Percentiles rank a stretch among this genome's conserved stretches.
These are phyloP conservation scores for Geotrichum fermentans DNA, from an alignment of 1,139 yeast species.

Conservation along the genomic window DNA sequence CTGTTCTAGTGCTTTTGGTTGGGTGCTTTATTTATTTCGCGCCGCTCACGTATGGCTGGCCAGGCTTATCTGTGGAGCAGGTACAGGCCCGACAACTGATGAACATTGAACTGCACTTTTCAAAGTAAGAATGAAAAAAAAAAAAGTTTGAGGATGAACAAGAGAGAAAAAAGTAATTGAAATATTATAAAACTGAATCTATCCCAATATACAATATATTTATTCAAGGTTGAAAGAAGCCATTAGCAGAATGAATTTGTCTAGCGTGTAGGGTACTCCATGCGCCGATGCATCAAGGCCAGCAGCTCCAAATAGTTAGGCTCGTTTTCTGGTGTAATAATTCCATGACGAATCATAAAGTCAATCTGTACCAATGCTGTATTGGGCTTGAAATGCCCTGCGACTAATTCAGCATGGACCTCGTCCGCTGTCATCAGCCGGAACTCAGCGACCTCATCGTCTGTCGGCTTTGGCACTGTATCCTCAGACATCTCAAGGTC, in stretches of 20 bases:
- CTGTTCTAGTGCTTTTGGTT: conserved; percentile 47
- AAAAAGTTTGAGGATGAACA: too few species aligned
- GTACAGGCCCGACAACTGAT: conserved; percentile 75
- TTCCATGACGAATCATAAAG: conserved; percentile 78
- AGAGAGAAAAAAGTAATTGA: neutral
- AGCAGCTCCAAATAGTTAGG: conserved; percentile 56
- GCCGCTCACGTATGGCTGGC: conserved; percentile 83
- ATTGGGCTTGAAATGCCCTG: conserved; percentile 78
- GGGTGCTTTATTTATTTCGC: conserved; percentile 70
- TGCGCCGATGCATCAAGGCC: conserved; percentile 55
- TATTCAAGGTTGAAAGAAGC: too few species aligned
- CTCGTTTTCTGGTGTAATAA: conserved; percentile 56
- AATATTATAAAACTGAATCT: neutral
- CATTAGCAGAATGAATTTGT: too few species aligned
- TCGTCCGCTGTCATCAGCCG: conserved; percentile 39
- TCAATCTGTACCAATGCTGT: conserved; percentile 77
- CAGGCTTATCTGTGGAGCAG: conserved; percentile 56
- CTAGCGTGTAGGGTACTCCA: conserved; percentile 57
- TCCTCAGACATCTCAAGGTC: conserved; percentile 57
- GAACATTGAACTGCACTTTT: conserved; percentile 74
- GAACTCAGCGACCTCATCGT: conserved; percentile 20
- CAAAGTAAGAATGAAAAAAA: conserved; percentile 52
- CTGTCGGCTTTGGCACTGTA: conserved; percentile 54
- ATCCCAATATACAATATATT: too few species aligned
- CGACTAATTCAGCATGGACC: conserved; percentile 45